These are phyloP conservation scores for Phytopythium litorale DNA, from an alignment of 352 stramenopile genomes.

Conservation along the genomic window DNA sequence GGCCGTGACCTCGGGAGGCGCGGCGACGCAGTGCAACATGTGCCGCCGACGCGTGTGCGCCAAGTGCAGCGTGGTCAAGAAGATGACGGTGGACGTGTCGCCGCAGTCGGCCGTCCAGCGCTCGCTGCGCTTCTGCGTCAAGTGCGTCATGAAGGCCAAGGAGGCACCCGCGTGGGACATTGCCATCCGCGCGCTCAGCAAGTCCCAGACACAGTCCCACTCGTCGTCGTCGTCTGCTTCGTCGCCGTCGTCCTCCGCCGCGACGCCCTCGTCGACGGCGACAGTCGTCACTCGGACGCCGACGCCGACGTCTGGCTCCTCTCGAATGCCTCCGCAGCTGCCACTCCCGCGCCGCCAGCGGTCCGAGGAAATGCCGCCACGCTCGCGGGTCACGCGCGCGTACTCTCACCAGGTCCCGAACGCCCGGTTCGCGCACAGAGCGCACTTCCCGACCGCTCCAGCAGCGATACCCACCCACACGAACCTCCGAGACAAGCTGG, in stretches of 20 bases:
- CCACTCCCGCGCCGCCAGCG: not conserved
- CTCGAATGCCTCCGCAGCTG: not conserved
- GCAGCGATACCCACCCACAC: not conserved
- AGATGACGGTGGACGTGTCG: constrained; percentile 50
- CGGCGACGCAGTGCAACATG: constrained; percentile 35
- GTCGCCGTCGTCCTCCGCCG: not conserved
- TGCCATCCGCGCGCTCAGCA: constrained; percentile 6
- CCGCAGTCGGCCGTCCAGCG: constrained; percentile 23
- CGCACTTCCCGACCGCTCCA: not conserved
- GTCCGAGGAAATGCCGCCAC: not conserved
- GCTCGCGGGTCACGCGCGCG: not conserved
- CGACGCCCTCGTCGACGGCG: not conserved
- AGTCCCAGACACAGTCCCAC: not conserved
- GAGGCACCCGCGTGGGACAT: constrained; percentile 41
- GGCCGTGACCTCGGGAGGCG: constrained; percentile 4
- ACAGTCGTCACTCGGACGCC: not conserved
- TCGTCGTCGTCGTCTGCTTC: not conserved
- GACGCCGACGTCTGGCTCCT: not conserved
- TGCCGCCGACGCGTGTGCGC: constrained; percentile 40
- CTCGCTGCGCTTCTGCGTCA: constrained; percentile 42
- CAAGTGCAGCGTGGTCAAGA: constrained; percentile 52
- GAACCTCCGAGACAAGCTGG: not conserved
- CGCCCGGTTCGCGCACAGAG: not conserved
- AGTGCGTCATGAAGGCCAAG: constrained; percentile 45
- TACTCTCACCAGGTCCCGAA: constrained; percentile 1